Evolutionary conservation across 2,329 filamentous ascomycete species (phyloP), one percentile per base, ranked within the genome.

Genomic region (Pseudogymnoascus sp.): DNA sequence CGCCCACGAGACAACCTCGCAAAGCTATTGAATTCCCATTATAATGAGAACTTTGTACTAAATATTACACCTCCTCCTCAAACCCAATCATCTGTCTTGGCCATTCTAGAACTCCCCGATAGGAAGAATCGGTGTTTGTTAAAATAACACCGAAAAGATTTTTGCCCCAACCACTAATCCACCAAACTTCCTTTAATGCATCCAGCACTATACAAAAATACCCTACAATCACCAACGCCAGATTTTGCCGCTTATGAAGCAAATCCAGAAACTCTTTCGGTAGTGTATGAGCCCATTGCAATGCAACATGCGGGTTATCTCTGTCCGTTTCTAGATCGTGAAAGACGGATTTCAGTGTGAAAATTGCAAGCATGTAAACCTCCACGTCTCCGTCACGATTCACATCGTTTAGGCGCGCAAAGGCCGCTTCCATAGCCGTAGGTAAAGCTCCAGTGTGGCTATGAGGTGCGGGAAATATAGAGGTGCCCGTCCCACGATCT

Each of bases 131-230:
- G 2, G 51, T 21, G 14, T 43, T 21, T 23, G 31, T 8, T 16
- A 36, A 62, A 63, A 66, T 25, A 37, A 61, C 65, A 19, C 31
- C 62, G 5, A 65, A 65, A 25, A 66, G 54, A 2, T 39, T 61
- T 34, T 36, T 54, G 63, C 63, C n/a, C 65, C 65, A 65, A 31
- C 65, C 65, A 13, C 37, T 28, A 8, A 67, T 14, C 65, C 65
- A 67, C 65, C 66, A 67, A 13, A 67, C 48, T 11, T 51, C 21
- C 23, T 64, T 64, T 10, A 39, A 48, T 21, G 37, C 37, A 19
- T 66, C 28, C 45, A 67, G 23, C 8, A 64, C 60, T 13, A 66
- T 45, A 61, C 66, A 66, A 45, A 65, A 67, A 65, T 66, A 48
- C 3, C 25, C 63, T 16, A 64, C 23, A 60, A 67, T 39, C 14